Conservation (phyloP, 306 rosid genomes). For the Pachyrhizus erosus region DNA sequence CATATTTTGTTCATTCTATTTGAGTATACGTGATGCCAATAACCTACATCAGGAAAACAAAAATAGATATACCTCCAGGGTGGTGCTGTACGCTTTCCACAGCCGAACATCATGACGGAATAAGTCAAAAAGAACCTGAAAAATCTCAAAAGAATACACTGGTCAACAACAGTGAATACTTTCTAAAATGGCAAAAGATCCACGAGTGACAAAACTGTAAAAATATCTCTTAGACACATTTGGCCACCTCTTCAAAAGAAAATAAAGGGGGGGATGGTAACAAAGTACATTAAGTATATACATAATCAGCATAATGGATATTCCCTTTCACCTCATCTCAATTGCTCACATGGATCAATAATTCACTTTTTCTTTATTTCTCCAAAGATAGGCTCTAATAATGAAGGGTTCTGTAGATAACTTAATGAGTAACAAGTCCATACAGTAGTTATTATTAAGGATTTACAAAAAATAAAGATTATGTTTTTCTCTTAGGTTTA, state of each 20-base stretch:
- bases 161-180: constrained; percentile 39
- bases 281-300: too few relatives aligned
- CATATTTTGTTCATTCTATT: constrained; percentile 8
- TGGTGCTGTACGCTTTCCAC: constrained; percentile 84
- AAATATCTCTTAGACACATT: neutral
- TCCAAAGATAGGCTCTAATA: neutral
- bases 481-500: neutral
- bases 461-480: neutral
- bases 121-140: constrained; percentile 89
- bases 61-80: constrained; percentile 70
- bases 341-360: neutral
- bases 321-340: neutral
- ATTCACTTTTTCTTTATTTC: neutral
- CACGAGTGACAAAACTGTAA: neutral
- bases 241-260: too few relatives aligned
- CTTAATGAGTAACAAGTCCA: neutral
- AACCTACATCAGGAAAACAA: constrained; percentile 12
- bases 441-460: neutral
- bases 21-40: constrained; percentile 11
- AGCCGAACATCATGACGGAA: constrained; percentile 78
- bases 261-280: too few relatives aligned
- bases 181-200: constrained; percentile 6
- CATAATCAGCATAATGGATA: neutral
- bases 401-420: neutral
- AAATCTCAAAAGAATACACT: constrained; percentile 31